Evolutionary conservation across 805 yeast species (phyloP), one percentile per base, ranked within the genome.

Genomic region (Yarrowia alimentaria): DNA sequence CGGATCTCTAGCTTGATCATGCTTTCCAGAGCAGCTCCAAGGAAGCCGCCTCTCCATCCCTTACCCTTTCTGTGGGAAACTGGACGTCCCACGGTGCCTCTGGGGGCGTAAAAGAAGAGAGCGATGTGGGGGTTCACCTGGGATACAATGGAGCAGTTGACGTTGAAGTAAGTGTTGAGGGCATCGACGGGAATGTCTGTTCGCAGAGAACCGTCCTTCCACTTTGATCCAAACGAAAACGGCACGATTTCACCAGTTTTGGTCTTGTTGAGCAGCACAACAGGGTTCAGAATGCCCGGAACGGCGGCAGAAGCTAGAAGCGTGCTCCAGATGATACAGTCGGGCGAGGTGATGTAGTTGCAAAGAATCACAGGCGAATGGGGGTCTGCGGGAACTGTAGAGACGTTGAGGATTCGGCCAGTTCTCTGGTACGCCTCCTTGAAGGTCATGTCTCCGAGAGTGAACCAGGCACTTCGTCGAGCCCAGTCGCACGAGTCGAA

Each of bases 71-170:
- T 67, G 53, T 81, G 70, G 1, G 83, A 74, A 17, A 85, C 86
- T 0, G 94, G 94, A 52, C 83, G 71, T 0, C 94, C 94, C 13
- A 85, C 85, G 2, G 86, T 80, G 1, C 94, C 94, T 57, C 81
- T 75, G 18, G 91, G 88, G 6, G 88, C 84, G 61, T 77, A 85
- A 59, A 81, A 82, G 66, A 85, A 85, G 16, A 85, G 68, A 37
- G 84, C 75, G 24, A 85, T 82, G 63, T 85, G 94, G 1, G 94
- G 93, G 62, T 85, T 85, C 6, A 85, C 91, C 67, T 85, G 94
- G 14, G 88, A 80, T 14, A 85, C 93, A 31, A 85, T 72, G 6
- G 87, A 74, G 62, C 83, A 85, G 61, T 79, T 84, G 26, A 81
- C 88, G 58, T 85, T 84, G 64, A 80, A 85, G 65, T 81, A 82